Evolutionary conservation across 805 yeast genomes (phyloP).

Genomic region (Metschnikowia picachoensis): DNA sequence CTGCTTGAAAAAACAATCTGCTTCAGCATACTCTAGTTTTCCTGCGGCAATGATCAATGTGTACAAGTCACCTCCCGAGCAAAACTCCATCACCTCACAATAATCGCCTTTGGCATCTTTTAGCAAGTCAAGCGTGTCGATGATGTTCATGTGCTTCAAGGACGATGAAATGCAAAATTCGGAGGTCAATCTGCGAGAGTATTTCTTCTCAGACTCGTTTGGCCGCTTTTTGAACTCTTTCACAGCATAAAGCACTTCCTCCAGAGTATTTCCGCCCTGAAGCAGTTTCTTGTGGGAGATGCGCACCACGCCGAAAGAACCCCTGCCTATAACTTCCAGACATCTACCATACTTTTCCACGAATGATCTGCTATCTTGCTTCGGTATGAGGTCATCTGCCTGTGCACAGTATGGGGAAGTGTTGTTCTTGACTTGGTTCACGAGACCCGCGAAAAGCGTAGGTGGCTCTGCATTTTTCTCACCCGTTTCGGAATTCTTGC

Average conservation of each 20-base stretch:
- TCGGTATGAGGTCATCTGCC: constrained; percentile 13
- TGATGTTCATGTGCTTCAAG: constrained; percentile 72
- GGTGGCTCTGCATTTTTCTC: constrained; percentile 47
- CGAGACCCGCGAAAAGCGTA: constrained; percentile 64
- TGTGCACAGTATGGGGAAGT: constrained; percentile 24
- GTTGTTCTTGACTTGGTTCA: constrained; percentile 50
- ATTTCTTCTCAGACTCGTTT: constrained; percentile 60
- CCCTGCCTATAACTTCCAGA: constrained; percentile 91
- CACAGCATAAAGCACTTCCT: constrained; percentile 72
- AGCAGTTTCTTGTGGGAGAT: constrained; percentile 66
- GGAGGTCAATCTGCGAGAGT: constrained; percentile 68
- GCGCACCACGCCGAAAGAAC: constrained; percentile 91
- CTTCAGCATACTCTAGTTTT: constrained; percentile 76
- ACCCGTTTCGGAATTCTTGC: constrained; percentile 17
- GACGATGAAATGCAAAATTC: constrained; percentile 83
- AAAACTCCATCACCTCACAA: constrained; percentile 82
- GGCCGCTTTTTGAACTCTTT: constrained; percentile 71
- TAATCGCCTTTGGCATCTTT: constrained; percentile 81
- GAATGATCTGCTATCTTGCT: constrained; percentile 52
- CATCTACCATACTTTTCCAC: constrained; percentile 90
- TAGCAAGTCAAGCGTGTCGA: constrained; percentile 69
- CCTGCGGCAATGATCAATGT: constrained; percentile 71
- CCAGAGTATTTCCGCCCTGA: constrained; percentile 17
- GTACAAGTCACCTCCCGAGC: constrained; percentile 78
- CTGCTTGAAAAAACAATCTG: constrained; percentile 89